A percentile compares a stretch with the other conserved stretches of the same genome.
Conservation (phyloP, 2,329 filamentous ascomycete species). For the Leptographium lundbergii region DNA sequence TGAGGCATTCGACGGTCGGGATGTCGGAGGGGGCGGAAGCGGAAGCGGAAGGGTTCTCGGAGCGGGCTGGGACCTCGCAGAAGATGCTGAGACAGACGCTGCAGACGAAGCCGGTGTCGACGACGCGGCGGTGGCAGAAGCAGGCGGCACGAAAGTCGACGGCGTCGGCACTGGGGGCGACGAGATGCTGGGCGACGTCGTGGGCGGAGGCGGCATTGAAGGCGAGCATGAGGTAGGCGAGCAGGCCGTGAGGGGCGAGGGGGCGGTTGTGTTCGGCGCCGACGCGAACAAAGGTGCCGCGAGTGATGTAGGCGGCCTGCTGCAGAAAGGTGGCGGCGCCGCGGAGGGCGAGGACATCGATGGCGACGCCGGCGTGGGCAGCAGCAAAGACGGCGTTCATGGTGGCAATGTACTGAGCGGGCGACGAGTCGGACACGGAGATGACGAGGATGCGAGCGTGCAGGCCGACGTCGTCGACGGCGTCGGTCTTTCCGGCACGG, state of each 20-base stretch:
- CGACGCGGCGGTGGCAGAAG: constrained; percentile 85
- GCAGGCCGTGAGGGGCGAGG: constrained; percentile 54
- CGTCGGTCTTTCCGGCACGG: constrained; percentile 14
- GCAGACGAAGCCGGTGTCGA: constrained; percentile 90
- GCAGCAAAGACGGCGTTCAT: constrained; percentile 99
- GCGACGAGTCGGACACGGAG: constrained; percentile 72
- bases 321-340: constrained; percentile 87
- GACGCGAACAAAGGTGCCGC: constrained; percentile 41
- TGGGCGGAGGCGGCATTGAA: constrained; percentile 36
- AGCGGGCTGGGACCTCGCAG: constrained; percentile 39
- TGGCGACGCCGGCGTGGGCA: constrained; percentile 73
- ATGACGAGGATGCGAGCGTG: constrained; percentile 79
- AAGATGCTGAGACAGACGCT: constrained; percentile 94
- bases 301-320: constrained; percentile 60
- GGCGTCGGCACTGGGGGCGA: constrained; percentile 68
- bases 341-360: constrained; percentile 80
- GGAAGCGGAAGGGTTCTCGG: too few relatives aligned
- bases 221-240: constrained; percentile 91
- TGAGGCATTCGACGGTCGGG: constrained; percentile 52
- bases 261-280: constrained; percentile 9
- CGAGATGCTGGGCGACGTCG: constrained; percentile 29
- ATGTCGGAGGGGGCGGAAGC: not conserved
- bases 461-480: constrained; percentile 32
- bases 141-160: constrained; percentile 98
- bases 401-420: constrained; percentile 90